Evolutionary conservation across 1,284 basidiomycete genomes (phyloP), one percentile per base, ranked within the genome.

Genomic region (Papiliotrema nemorosa): DNA sequence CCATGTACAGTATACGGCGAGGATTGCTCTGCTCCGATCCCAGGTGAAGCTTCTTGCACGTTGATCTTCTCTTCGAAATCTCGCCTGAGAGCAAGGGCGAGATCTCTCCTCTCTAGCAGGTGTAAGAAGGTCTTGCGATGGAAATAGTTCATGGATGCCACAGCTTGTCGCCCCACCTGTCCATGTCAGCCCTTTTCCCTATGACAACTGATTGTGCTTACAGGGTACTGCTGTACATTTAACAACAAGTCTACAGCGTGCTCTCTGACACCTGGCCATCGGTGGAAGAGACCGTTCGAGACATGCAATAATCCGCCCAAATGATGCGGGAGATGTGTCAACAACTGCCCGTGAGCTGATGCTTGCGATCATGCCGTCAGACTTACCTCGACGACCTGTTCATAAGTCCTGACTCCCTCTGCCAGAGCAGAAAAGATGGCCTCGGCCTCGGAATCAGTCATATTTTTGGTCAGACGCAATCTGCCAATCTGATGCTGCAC

Each of bases 231-330:
- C 48, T 89, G 82, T 29, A 97, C 69, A 50, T 84, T 83, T 61
- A 88, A 84, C 58, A 97, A 83, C 39, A 96, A 78, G 53, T 92
- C 88, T 20, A 97, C 81, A 0, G 88, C 86, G 16, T 82, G 78
- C 27, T 89, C 85, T 29, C 91, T 83, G 24, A 94, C 82, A 10
- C 75, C 68, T 55, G 86, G 81, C 33, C 81, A 80, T 36, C 89
- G 87, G 74, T 97, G 93, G 74, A 97, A 91, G 3, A 97, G 78
- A 1, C 90, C 88, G 70, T 93, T 90, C 21, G 86, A 86, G 24
- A 98, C 76, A 12, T 90, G 87, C 24, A 88, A 76, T 35, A 97
- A 76, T 0, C 94, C 94, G 34, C 90, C 89, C 5, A 80, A 78
- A 62, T 92, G 86, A 2, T 85, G 82, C 5, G 92, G 85, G 29